These are phyloP conservation scores for Jamesozyma jinghongensis DNA, from an alignment of 805 yeast genomes.

Conservation along the genomic window DNA sequence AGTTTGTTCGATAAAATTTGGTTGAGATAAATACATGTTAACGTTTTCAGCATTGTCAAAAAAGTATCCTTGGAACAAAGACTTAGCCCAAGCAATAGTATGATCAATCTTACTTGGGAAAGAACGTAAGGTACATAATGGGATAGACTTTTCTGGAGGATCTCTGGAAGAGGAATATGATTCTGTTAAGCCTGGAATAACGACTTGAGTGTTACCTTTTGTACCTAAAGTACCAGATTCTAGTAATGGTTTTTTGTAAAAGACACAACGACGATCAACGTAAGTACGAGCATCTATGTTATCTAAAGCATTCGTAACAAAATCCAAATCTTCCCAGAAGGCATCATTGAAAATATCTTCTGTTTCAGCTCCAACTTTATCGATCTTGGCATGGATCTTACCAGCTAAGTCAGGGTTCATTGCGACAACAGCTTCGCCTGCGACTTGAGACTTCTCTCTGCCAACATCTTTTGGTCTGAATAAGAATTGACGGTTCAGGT, in stretches of 20 bases:
- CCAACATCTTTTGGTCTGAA: conserved; percentile 96
- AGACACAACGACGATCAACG: conserved; percentile 94
- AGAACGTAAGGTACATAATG: conserved; percentile 91
- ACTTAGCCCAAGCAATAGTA: conserved; percentile 98
- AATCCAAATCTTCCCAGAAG: conserved; percentile 78
- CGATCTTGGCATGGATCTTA: conserved; percentile 65
- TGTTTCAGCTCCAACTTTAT: conserved; percentile 90
- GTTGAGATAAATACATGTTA: conserved; percentile 80
- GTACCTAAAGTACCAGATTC: conserved; percentile 98
- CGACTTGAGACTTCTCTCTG: conserved; percentile 78
- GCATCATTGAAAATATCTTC: conserved; percentile 75
- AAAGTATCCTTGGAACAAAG: conserved; percentile 85
- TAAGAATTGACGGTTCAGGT: conserved; percentile 90
- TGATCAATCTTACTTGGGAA: conserved; percentile 98
- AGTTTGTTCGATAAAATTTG: conserved; percentile 84
- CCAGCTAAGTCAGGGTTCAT: conserved; percentile 84
- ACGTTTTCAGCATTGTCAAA: conserved; percentile 89
- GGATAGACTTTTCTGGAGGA: conserved; percentile 97
- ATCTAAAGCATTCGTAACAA: conserved; percentile 94
- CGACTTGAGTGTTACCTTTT: conserved; percentile 95
- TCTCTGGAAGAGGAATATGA: conserved; percentile 94
- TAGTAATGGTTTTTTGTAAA: conserved; percentile 78
- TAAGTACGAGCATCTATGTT: conserved; percentile 97
- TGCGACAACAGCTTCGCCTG: conserved; percentile 68
- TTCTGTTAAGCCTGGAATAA: conserved; percentile 88